Evolutionary conservation across 2,329 filamentous ascomycete species (phyloP), one percentile per base, ranked within the genome.

Genomic region (Fusarium duplospermum): DNA sequence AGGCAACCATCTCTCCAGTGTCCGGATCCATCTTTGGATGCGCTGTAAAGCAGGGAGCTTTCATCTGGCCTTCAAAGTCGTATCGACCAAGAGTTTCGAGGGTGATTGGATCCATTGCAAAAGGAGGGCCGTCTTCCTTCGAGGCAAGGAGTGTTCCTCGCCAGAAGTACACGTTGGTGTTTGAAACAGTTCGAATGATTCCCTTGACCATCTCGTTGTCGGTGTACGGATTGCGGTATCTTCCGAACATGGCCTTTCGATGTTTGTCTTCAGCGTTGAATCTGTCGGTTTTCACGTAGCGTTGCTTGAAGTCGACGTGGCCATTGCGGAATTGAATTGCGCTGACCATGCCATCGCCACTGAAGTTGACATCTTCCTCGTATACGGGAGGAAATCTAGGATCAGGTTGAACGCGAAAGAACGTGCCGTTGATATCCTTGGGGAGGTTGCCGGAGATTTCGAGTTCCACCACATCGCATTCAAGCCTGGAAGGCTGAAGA

Each of bases 331-430:
- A 63, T 22, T 16, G 47, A 31, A 71, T 40, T 1, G 71, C 61
- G 11, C 56, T 71, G 11, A 74, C 63, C 1, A 71, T 66, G 4
- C 71, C 71, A 1, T 74, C 71, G 6, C 70, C 71, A 2, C 66
- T 74, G 4, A 74, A 73, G 6, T 68, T 54, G 33, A 73, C 42
- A 18, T 74, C 71, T 9, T 73, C 54, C 18, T 73, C 67, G 31
- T 36, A 33, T 0, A 69, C 31, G 0, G 71, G 71, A 8, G 71
- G 70, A 1, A 74, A 71, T 2, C 60, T 62, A 2, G 63, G 72
- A 31, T 74, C 72, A 1, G 71, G 62, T 0, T 72, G 69, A 1
- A 74, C 65, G 4, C 72, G 38, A 14, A 72, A 74, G n/a, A 74
- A 74, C 0, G 65, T 74, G 0, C 72, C 72, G 20, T 72, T 71